Conservation (phyloP, 2,329 filamentous ascomycete species). For the Phialophora tarda region DNA sequence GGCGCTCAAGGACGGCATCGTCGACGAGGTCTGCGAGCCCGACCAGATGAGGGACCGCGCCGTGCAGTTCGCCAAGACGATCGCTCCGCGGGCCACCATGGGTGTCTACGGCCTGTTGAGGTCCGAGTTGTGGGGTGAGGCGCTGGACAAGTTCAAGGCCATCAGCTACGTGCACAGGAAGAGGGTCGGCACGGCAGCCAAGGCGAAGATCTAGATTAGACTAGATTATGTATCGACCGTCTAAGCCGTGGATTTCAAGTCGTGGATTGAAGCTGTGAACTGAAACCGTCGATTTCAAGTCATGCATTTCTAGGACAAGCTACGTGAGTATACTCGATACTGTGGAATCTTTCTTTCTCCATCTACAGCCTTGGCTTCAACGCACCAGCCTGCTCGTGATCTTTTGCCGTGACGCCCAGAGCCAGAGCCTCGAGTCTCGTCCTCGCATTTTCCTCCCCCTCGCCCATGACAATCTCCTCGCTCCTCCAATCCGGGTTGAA, state of each 20-base stretch:
- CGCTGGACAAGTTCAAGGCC: conserved; percentile 55
- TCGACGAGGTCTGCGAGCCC: conserved; percentile 58
- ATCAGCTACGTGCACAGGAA: conserved; percentile 62
- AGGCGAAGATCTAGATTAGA: conserved; percentile 54
- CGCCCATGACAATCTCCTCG: conserved; percentile 57
- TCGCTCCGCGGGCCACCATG: conserved; percentile 48
- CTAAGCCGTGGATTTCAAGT: conserved; percentile 21
- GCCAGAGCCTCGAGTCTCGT: conserved; percentile 35
- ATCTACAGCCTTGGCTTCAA: conserved; percentile 32
- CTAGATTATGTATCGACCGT: not conserved
- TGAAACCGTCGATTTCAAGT: no score
- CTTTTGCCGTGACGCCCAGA: conserved; percentile 27
- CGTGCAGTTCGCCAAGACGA: conserved; percentile 52
- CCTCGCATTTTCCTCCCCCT: conserved; percentile 46
- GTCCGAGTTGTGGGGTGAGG: conserved; percentile 61
- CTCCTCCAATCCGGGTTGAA: conserved; percentile 58
- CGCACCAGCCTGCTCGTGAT: conserved; percentile 28
- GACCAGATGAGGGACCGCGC: conserved; percentile 56
- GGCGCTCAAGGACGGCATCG: conserved; percentile 59
- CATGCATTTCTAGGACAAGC: not conserved
- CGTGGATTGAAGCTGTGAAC: no score
- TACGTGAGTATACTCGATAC: no score
- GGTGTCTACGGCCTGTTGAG: conserved; percentile 59
- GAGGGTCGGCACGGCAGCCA: conserved; percentile 50
- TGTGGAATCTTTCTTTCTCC: conserved; percentile 17